phyloP scores from a whole-genome alignment of 495 filamentous ascomycete genomes.

The Penicillium flavigenum region DNA sequence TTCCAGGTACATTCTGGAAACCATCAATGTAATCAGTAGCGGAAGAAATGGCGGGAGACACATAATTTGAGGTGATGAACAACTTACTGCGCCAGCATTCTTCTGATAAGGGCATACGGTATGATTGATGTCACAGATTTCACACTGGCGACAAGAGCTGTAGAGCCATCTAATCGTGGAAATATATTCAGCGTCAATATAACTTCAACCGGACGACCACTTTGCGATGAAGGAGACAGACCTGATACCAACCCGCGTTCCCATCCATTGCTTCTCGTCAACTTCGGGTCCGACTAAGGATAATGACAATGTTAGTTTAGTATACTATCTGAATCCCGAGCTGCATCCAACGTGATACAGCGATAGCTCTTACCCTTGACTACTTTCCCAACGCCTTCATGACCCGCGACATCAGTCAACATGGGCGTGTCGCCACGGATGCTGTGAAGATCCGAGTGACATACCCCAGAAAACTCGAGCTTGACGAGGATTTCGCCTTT shows the following conservation, averaged over 20 bases:
- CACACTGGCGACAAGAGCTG: slow-evolving; percentile 44
- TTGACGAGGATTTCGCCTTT: slow-evolving; percentile 41
- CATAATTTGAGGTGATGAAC: background rate
- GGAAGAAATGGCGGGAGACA: background rate
- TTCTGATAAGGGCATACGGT: slow-evolving; percentile 46
- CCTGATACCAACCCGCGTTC: slow-evolving; percentile 41
- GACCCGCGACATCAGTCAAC: slow-evolving; percentile 46
- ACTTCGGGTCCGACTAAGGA: slow-evolving; percentile 33
- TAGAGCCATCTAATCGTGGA: slow-evolving; percentile 40
- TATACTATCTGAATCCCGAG: background rate
- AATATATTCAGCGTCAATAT: background rate
- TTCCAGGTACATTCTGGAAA: slow-evolving; percentile 43
- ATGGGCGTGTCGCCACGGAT: slow-evolving; percentile 48
- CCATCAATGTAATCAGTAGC: background rate
- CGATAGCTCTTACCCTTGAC: slow-evolving; percentile 28
- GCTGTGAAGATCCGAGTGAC: slow-evolving; percentile 47
- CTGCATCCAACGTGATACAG: background rate
- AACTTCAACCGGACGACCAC: background rate
- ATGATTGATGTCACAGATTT: slow-evolving; percentile 48
- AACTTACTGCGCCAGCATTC: slow-evolving; percentile 43
- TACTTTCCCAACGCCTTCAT: slow-evolving; percentile 46
- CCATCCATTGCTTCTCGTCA: slow-evolving; percentile 35
- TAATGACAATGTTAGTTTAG: background rate
- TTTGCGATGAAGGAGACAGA: slow-evolving; percentile 15
- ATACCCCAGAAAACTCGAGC: slow-evolving; percentile 45